These are phyloP conservation scores for Botrytis tulipae DNA, from an alignment of 2,329 filamentous ascomycete species.

Conservation along the genomic window DNA sequence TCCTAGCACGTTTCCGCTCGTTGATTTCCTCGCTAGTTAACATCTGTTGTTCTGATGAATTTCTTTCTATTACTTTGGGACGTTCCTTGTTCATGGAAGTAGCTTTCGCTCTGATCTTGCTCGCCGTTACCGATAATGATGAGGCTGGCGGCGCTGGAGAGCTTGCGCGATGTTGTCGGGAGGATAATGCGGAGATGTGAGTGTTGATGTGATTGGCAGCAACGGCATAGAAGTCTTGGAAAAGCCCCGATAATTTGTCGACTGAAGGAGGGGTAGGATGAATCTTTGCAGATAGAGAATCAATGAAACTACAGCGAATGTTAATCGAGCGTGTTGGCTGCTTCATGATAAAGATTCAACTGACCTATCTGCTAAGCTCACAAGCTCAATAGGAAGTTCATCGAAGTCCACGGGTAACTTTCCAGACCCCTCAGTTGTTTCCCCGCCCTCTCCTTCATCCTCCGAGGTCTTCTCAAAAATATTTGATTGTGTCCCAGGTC, in stretches of 20 bases:
- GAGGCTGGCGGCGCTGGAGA: constrained; percentile 56
- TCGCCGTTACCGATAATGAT: constrained; percentile 55
- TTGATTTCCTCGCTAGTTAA: constrained; percentile 83
- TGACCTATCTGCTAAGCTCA: constrained; percentile 84
- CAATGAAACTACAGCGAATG: constrained; percentile 67
- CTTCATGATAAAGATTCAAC: background rate
- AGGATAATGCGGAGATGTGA: constrained; percentile 78
- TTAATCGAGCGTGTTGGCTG: background rate
- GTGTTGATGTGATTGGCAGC: constrained; percentile 81
- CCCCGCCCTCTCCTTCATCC: constrained; percentile 36
- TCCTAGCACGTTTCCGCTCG: constrained; percentile 74
- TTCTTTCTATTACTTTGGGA: constrained; percentile 42
- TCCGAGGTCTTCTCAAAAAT: constrained; percentile 44
- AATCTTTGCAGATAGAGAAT: constrained; percentile 82
- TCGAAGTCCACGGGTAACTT: constrained; percentile 60
- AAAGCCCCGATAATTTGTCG: constrained; percentile 78
- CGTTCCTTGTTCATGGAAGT: constrained; percentile 55
- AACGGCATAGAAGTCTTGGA: constrained; percentile 88
- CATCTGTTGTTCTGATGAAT: constrained; percentile 71
- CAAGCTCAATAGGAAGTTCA: constrained; percentile 89
- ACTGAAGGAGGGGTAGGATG: constrained; percentile 80
- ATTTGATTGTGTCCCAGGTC: constrained; percentile 30
- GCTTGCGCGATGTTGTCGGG: constrained; percentile 67
- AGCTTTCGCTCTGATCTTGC: constrained; percentile 55
- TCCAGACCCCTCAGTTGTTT: constrained; percentile 22